Evolutionary conservation across 83 land plant genomes (phyloP).

Genomic region (Larix sibirica): DNA sequence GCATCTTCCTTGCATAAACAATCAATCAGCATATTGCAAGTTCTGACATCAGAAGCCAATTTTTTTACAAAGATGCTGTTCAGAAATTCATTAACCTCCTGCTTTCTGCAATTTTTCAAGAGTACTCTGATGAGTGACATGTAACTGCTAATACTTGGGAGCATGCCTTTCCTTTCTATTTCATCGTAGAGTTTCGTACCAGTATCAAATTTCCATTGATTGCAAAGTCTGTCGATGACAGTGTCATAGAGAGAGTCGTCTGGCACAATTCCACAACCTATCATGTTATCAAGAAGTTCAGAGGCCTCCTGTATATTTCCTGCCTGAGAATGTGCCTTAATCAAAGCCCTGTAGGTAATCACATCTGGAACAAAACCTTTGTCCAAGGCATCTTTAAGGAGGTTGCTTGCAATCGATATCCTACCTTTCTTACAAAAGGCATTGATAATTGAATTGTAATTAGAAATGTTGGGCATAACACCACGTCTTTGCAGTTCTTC

Average conservation of each 20-base stretch:
- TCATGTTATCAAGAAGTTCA: slow-evolving; percentile 24
- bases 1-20: slow-evolving; percentile 40
- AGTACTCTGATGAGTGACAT: slow-evolving; percentile 34
- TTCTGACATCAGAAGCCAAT: slow-evolving; percentile 23
- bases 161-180: slow-evolving; percentile 32
- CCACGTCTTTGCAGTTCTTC: slow-evolving; percentile 23
- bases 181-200: slow-evolving; percentile 22
- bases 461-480: background rate
- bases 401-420: slow-evolving; percentile 35
- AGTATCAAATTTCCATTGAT: slow-evolving; percentile 23
- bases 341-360: slow-evolving; percentile 16
- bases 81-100: slow-evolving; percentile 22
- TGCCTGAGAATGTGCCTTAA: slow-evolving; percentile 14
- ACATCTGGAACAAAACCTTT: slow-evolving; percentile 22
- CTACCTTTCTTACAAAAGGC: slow-evolving; percentile 37
- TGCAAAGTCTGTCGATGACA: slow-evolving; percentile 31
- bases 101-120: background rate
- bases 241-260: slow-evolving; percentile 21
- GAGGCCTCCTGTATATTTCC: slow-evolving; percentile 26
- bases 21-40: slow-evolving; percentile 9
- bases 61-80: slow-evolving; percentile 30
- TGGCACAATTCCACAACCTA: slow-evolving; percentile 3
- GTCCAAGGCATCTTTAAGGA: slow-evolving; percentile 29
- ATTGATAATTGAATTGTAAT: slow-evolving; percentile 36
- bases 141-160: slow-evolving; percentile 15